Percentiles rank a stretch among this genome's conserved stretches.
Evolutionary conservation across 179 eudicot genomes (phyloP).

Genomic region (Nepenthes alata): DNA sequence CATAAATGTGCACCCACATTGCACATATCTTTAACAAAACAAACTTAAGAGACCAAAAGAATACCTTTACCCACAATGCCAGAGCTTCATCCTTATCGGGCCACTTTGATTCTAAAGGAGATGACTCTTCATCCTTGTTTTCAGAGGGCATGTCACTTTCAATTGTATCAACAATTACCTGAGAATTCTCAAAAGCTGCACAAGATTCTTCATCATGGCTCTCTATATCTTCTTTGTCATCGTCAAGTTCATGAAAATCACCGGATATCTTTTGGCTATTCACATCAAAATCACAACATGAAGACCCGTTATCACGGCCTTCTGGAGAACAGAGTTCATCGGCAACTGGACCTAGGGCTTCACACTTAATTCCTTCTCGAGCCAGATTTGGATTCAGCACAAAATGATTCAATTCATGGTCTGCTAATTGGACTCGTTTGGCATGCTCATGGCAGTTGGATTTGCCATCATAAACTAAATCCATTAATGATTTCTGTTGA

Average conservation of each 20-base stretch:
- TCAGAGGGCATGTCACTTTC: slow-evolving; percentile 32
- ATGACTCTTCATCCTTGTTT: slow-evolving; percentile 32
- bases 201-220: neutral
- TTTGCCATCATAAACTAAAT: slow-evolving; percentile 27
- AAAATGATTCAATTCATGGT: slow-evolving; percentile 22
- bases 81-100: slow-evolving; percentile 57
- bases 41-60: slow-evolving; percentile 8
- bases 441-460: slow-evolving; percentile 24
- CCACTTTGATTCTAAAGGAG: slow-evolving; percentile 34
- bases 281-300: slow-evolving; percentile 4
- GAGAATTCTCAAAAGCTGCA: slow-evolving; percentile 38
- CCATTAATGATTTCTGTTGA: slow-evolving; percentile 32
- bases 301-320: slow-evolving; percentile 21
- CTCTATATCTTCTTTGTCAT: neutral
- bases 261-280: neutral
- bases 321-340: slow-evolving; percentile 25
- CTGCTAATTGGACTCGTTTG: slow-evolving; percentile 20
- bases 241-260: slow-evolving; percentile 1
- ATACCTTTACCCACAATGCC: slow-evolving; percentile 97
- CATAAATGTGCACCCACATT: neutral
- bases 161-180: slow-evolving; percentile 38
- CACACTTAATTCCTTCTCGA: slow-evolving; percentile 19
- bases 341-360: slow-evolving; percentile 15
- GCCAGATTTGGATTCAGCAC: slow-evolving; percentile 20
- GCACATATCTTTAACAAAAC: neutral